Evolutionary conservation across 106 monocot species (phyloP).

Genomic region (Dactylorhiza incarnata): DNA sequence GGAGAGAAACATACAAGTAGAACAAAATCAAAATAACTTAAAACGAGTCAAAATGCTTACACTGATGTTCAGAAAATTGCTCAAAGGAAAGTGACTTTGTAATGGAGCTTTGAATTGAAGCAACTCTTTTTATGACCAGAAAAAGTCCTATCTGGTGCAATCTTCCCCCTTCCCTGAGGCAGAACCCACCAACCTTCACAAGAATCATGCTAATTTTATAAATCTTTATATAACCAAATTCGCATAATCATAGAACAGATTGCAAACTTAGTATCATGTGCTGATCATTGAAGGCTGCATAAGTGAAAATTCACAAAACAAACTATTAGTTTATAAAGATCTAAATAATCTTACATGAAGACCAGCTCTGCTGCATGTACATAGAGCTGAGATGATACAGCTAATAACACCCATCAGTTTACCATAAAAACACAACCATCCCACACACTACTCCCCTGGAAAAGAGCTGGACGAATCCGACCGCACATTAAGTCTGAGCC

Average conservation of each 20-base stretch:
- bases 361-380: neutral
- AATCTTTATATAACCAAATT: no score
- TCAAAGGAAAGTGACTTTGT: no score
- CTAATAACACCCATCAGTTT: neutral
- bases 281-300: neutral
- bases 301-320: neutral
- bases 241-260: neutral
- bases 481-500: neutral
- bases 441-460: neutral
- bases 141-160: no score
- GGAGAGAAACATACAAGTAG: no score
- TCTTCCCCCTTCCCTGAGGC: no score
- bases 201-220: neutral
- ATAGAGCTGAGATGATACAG: neutral
- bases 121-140: no score
- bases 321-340: neutral
- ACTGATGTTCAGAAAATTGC: no score
- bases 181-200: neutral
- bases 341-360: neutral
- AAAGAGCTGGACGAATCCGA: neutral
- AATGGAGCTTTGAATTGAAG: no score
- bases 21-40: no score
- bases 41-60: no score
- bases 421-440: neutral
- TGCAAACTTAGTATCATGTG: neutral